Evolutionary conservation across 148 eudicot species (phyloP), one percentile per base, ranked within the genome.

Genomic region (Camellia sinensis): DNA sequence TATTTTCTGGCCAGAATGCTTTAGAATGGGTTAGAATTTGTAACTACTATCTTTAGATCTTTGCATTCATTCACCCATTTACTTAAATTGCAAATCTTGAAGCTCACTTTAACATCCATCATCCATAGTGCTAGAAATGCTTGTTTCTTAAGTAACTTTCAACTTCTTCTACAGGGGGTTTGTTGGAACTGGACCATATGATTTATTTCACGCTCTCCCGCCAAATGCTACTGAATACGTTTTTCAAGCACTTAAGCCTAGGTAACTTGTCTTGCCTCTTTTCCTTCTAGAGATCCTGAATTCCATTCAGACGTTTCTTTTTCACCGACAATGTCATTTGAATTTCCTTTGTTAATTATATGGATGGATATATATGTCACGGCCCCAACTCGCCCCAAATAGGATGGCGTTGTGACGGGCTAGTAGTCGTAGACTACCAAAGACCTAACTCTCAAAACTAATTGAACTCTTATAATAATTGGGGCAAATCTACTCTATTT

Each of bases 181-280:
- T 67, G 73, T 78, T 71, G 87, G 87, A n/a, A 46, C 64, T 57
- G 86, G 84, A 71, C 84, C 87, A 17, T 84, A 84, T 21, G 67
- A 74, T 13, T 63, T 74, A 69, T 50, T 43, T 41, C 87, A 84
- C 19, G 74, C 84, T 74, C 78, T 81, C n/a, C 84, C 84, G 11
- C 75, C 75, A 61, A 84, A 84, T 78, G 87, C 87, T 48, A 67
- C 84, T 5, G 82, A 84, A 52, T 84, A 78, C 69, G 81, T 84
- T 54, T 84, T 84, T 46, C 87, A 74, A 61, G 87, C 83, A 77
- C 86, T 84, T 48, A 73, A 56, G 81, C 86, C 86, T 17, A 84
- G 83, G 83, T 83, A 80, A 45, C 19, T 74, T 48, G 72, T 14
- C 15, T 18, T 64, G 59, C n/a, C 44, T 11, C 21, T 11, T 10